Evolutionary conservation across 495 filamentous ascomycete species (phyloP), one percentile per base, ranked within the genome.

Genomic region (Extremus antarcticus): DNA sequence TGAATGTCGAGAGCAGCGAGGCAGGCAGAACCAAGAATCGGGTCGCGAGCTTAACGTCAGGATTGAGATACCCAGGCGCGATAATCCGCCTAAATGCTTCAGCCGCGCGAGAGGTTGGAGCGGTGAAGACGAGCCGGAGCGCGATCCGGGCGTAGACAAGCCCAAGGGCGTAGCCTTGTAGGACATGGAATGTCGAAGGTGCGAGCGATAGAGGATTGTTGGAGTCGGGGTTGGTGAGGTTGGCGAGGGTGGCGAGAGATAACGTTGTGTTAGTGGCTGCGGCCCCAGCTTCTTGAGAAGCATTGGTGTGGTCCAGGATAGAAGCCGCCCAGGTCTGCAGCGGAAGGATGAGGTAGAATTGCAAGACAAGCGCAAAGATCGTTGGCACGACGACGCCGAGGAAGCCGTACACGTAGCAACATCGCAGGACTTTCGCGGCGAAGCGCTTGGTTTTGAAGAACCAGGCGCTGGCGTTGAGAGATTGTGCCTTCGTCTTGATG

Each of bases 111-210:
- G 86, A 86, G 15, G 75, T 73, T 54, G 68, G 75, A 39, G 76
- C 73, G 62, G 78, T 76, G 47, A 87, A 74, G 45, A 89, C 75
- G 55, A 88, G 65, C 38, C 87, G 85, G 38, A 79, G 76, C n/a
- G 79, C 80, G 69, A 96, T 81, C 55, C 94, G 91, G 49, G 94
- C 78, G 68, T 96, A 96, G 25, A 98, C 77, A 19, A 97, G 80
- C 9, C 94, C 94, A 2, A 97, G 72, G 0, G 90, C 94, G 90
- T 94, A 98, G 61, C 87, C 81, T 66, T 97, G 91, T 53, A 96
- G 80, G 50, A 96, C 77, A 60, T 94, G 86, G 39, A 97, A 80
- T 35, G 87, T 84, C 64, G 95, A 90, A 1, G 71, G 70, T 25
- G 82, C 71, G 2, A 58, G 40, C 8, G 38, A 22, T 11, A 17